Evolutionary conservation across 139 green algal species (phyloP).

Genomic region (Spirogloea muscicola): DNA sequence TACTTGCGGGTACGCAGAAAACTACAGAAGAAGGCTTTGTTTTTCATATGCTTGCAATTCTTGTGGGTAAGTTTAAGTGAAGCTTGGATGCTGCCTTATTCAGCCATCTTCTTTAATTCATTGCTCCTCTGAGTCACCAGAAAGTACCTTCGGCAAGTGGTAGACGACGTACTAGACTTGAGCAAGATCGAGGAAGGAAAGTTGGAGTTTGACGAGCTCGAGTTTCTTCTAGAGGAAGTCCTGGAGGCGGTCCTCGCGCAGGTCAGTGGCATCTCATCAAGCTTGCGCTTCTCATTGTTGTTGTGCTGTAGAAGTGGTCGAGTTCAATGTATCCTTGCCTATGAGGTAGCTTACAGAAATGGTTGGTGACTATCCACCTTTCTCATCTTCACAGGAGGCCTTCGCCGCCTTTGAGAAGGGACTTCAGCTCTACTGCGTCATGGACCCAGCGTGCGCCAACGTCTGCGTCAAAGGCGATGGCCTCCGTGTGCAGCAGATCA

Average conservation of each 20-base stretch:
- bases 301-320: too few relatives aligned
- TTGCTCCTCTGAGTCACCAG: too few relatives aligned
- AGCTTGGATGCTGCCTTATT: too few relatives aligned
- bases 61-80: too few relatives aligned
- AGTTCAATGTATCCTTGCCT: too few relatives aligned
- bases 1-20: conserved; percentile 17
- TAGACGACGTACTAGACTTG: conserved; percentile 37
- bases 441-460: not conserved
- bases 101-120: too few relatives aligned
- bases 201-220: conserved; percentile 3
- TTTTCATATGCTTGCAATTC: too few relatives aligned
- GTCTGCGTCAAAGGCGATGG: conserved; percentile 16
- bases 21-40: too few relatives aligned
- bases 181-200: conserved; percentile 40
- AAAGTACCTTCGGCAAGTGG: conserved; percentile 13
- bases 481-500: conserved; percentile 35
- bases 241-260: conserved; percentile 15
- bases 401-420: conserved; percentile 14
- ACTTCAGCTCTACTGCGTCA: conserved; percentile 11
- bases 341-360: too few relatives aligned
- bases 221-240: conserved; percentile 9
- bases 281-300: too few relatives aligned
- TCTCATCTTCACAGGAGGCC: conserved; percentile 4
- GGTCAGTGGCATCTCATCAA: too few relatives aligned
- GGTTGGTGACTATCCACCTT: too few relatives aligned